A percentile compares a stretch with the other conserved stretches of the same genome.
These are phyloP conservation scores for Cordyceps tenuipes DNA, from an alignment of 2,329 filamentous ascomycete species.

Conservation along the genomic window DNA sequence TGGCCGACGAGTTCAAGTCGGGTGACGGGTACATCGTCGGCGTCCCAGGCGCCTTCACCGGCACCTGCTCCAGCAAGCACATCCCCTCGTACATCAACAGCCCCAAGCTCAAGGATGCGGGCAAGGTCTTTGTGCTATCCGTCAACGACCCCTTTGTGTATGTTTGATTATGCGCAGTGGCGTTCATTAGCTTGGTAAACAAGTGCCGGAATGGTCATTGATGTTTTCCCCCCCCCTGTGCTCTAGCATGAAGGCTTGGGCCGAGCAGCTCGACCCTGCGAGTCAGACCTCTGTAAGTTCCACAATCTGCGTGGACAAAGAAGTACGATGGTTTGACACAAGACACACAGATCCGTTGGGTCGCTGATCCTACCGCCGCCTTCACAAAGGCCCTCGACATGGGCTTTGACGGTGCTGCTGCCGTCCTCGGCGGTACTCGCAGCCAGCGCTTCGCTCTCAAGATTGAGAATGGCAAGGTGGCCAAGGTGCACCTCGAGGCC, in stretches of 20 bases:
- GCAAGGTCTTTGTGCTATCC: slow-evolving; percentile 79
- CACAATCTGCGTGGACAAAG: neutral
- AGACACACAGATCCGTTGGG: slow-evolving; percentile 67
- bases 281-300: slow-evolving; percentile 64
- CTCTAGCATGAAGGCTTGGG: slow-evolving; percentile 82
- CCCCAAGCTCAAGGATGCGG: slow-evolving; percentile 67
- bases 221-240: neutral
- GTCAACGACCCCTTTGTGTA: slow-evolving; percentile 96
- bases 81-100: slow-evolving; percentile 82
- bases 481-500: slow-evolving; percentile 72
- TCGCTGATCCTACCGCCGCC: slow-evolving; percentile 69
- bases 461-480: slow-evolving; percentile 77
- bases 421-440: slow-evolving; percentile 73
- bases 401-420: slow-evolving; percentile 61
- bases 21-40: slow-evolving; percentile 77
- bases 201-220: neutral
- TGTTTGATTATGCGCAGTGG: slow-evolving; percentile 27
- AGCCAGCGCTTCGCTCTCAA: slow-evolving; percentile 85
- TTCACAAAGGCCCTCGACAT: slow-evolving; percentile 83
- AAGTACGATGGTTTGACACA: neutral
- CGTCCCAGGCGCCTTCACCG: slow-evolving; percentile 69
- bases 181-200: neutral
- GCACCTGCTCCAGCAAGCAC: slow-evolving; percentile 54
- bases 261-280: slow-evolving; percentile 63
- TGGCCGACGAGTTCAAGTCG: slow-evolving; percentile 64